Evolutionary conservation across 345 rosid genomes (phyloP).

Genomic region (Ceriops decandra): DNA sequence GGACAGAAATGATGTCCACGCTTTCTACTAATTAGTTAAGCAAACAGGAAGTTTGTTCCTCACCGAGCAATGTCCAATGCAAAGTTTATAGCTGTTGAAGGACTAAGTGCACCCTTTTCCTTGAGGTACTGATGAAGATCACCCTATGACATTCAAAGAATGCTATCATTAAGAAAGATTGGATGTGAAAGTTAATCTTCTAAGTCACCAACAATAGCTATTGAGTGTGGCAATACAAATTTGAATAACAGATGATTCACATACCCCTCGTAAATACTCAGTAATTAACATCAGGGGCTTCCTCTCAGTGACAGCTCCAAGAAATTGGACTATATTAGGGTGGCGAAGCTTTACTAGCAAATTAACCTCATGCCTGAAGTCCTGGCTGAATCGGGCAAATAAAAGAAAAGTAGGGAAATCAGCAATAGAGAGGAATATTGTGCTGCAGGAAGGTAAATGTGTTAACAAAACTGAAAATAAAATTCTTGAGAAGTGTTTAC

Average conservation of each 20-base stretch:
- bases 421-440: neutral
- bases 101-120: slow-evolving; percentile 88
- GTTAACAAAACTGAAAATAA: no score
- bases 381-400: slow-evolving; percentile 64
- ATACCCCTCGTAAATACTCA: slow-evolving; percentile 91
- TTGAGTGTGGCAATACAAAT: slow-evolving; percentile 9
- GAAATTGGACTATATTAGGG: slow-evolving; percentile 96
- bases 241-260: slow-evolving; percentile 17
- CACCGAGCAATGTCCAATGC: slow-evolving; percentile 96
- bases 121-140: slow-evolving; percentile 95
- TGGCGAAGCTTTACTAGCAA: slow-evolving; percentile 98
- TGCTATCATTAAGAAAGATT: slow-evolving; percentile 12
- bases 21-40: neutral
- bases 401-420: slow-evolving; percentile 14
- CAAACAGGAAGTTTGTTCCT: neutral
- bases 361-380: slow-evolving; percentile 97
- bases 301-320: slow-evolving; percentile 97
- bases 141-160: slow-evolving; percentile 52
- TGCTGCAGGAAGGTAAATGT: no score
- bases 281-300: slow-evolving; percentile 99
- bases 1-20: neutral
- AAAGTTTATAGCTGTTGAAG: slow-evolving; percentile 83
- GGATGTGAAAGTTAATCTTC: slow-evolving; percentile 8
- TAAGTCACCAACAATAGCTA: slow-evolving; percentile 6
- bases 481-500: no score